Base-by-base conservation (phyloP, 2,329 filamentous ascomycete species). In the Huntiella bhutanensis region DNA sequence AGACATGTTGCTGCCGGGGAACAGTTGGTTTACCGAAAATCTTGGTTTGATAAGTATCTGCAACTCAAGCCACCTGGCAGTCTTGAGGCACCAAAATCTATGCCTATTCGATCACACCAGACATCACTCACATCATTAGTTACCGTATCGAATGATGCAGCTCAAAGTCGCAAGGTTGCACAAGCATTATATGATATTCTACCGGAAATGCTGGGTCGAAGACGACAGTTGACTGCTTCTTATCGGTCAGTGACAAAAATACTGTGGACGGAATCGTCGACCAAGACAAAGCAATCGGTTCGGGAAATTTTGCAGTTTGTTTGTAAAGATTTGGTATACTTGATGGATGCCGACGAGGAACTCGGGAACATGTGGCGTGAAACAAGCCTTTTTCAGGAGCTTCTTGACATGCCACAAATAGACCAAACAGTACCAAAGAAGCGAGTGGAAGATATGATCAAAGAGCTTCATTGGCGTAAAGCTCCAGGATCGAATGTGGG, bases 311-410 rank as follows among this genome's bases (percentile, higher is more conserved):
- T 42, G 7, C 13, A 15, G 4, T 46, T 46, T 35, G 28, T 37
- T 13, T 33, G 33, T 13, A 44, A 45, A 34, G 48, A 50, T 33
- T 37, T 50, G 7, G 15, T 50, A 34, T 36, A 33, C 3, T 22
- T 50, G 13, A 50, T 50, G 48, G 45, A 50, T 6, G 37, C 36
- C 7, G 48, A 50, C 28, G 2, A 35, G 4, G 34, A 50, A n/a
- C 13, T 17, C 2, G 22, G 22, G 10, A 16, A 43, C 6, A 16
- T 36, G n/a, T 50, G 44, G 48, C 32, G 22, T 6, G n/a, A 32
- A 15, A 36, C 44, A 17, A 41, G 7, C 13, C 16, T 47, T 11
- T 50, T 37, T 33, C 3, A 19, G 6, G 43, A 49, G n/a, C 22
- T 49, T 7, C 28, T 43, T 10, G 36, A 41, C n/a, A 28, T 35